Percentiles rank a stretch among this genome's conserved stretches.
Evolutionary conservation across 2,329 filamentous ascomycete species (phyloP).

Genomic region (Xylaria hypoxylon): DNA sequence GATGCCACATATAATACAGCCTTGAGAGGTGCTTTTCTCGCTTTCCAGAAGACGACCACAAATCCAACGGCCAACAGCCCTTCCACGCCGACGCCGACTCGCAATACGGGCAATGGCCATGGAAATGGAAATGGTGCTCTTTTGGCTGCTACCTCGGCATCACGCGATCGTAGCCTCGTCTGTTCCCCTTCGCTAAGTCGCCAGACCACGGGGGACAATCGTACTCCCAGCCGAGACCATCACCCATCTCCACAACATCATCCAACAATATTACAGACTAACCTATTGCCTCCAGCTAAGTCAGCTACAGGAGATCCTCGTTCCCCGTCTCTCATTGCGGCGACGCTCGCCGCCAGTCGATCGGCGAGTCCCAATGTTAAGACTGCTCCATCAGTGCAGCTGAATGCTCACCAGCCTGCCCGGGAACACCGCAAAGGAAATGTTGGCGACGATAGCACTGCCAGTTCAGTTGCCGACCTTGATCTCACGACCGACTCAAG

Average conservation of each 20-base stretch:
- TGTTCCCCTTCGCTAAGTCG: constrained; percentile 48
- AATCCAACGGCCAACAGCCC: constrained; percentile 35
- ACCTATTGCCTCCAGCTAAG: constrained; percentile 39
- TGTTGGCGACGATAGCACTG: constrained; percentile 48
- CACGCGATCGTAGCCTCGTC: constrained; percentile 49
- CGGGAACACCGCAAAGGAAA: constrained; percentile 47
- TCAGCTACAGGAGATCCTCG: constrained; percentile 54
- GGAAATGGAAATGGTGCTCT: constrained; percentile 57
- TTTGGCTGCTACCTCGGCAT: constrained; percentile 59
- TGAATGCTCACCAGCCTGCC: constrained; percentile 42
- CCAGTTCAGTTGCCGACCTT: constrained; percentile 48
- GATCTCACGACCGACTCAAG: constrained; percentile 63
- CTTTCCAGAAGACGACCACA: constrained; percentile 59
- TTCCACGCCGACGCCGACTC: constrained; percentile 23
- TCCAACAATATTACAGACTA: constrained; percentile 28
- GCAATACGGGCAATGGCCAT: constrained; percentile 29
- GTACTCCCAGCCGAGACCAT: constrained; percentile 45
- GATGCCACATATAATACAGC: constrained; percentile 53
- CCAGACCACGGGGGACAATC: constrained; percentile 56
- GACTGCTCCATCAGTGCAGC: constrained; percentile 43
- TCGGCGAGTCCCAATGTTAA: constrained; percentile 65
- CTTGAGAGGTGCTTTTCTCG: constrained; percentile 66
- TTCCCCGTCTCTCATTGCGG: constrained; percentile 71
- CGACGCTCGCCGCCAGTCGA: constrained; percentile 71
- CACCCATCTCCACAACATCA: constrained; percentile 39